Evolutionary conservation across 352 stramenopile genomes (phyloP), one percentile per base, ranked within the genome.

Genomic region (Globisporangium uncinulatum): DNA sequence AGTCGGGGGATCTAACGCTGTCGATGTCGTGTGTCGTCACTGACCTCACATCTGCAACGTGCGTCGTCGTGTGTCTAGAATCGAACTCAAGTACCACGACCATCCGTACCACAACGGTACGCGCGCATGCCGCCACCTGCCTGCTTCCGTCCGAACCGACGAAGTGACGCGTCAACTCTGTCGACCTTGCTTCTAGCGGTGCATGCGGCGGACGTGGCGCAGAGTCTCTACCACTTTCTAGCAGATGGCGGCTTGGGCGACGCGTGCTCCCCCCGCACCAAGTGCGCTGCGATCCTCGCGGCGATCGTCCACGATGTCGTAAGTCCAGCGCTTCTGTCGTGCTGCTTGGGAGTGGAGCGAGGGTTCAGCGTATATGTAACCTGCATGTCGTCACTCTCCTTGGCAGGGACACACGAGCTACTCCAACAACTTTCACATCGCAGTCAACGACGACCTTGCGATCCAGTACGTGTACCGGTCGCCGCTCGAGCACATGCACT

Each of bases 381-480:
- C 42, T 29, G 17, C 15, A 8, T 6, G 6, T 7, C 17, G 37
- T 19, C 31, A 14, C 55, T 62, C 67, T 5, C 1, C 34, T 61
- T 13, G 49, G 5, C 46, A 88, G 78, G 83, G 78, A n/a, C 87
- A 96, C 66, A 91, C 83, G 50, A 91, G 86, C 58, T 89, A 75
- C 67, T 87, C 83, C 57, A 93, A 96, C 69, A 92, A 90, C 56
- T 94, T 96, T 56, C 84, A 94, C 67, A 90, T 95, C 53, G 71
- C 71, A 19, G 56, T 76, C 24, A 91, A 94, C 56, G 80, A 92
- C 68, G 70, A 90, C 36, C 70, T 95, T 51, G 83, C 87, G 10
- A 68, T 89, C 39, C 69, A 82, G 59, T 95, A 95, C 50, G 75
- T 89, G 4, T 94, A 94, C 58, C 76, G 82, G 36, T 92, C 79